phyloP scores from a whole-genome alignment of 306 rosid species.

The Fragaria ananassa region DNA sequence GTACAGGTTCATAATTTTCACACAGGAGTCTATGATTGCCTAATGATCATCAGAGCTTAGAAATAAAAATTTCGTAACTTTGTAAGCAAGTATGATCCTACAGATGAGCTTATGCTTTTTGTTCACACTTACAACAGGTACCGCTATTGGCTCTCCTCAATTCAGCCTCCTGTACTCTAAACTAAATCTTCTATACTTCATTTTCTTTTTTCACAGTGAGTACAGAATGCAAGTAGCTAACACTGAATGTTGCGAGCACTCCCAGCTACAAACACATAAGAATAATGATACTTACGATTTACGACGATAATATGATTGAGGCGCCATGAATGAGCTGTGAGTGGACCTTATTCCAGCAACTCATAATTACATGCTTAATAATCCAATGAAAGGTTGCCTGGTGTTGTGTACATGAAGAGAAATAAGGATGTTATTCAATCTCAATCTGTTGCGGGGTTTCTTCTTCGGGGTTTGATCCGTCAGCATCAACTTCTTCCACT shows the following conservation, averaged over 20 bases:
- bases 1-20: no score
- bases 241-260: neutral
- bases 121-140: neutral
- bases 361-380: neutral
- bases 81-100: no score
- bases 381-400: neutral
- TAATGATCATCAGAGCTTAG: no score
- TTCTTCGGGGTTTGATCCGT: conserved; percentile 41
- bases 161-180: neutral
- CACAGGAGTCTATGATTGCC: no score
- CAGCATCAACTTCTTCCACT: conserved; percentile 49
- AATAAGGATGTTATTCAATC: conserved; percentile 50
- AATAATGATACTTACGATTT: neutral
- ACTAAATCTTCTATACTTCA: neutral
- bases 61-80: no score
- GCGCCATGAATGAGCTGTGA: neutral
- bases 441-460: conserved; percentile 73
- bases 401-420: neutral
- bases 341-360: neutral
- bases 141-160: no score
- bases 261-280: neutral
- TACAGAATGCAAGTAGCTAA: neutral
- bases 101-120: neutral
- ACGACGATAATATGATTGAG: neutral
- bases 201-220: neutral